Evolutionary conservation across 306 rosid genomes (phyloP).

Genomic region (Citrullus amarus): DNA sequence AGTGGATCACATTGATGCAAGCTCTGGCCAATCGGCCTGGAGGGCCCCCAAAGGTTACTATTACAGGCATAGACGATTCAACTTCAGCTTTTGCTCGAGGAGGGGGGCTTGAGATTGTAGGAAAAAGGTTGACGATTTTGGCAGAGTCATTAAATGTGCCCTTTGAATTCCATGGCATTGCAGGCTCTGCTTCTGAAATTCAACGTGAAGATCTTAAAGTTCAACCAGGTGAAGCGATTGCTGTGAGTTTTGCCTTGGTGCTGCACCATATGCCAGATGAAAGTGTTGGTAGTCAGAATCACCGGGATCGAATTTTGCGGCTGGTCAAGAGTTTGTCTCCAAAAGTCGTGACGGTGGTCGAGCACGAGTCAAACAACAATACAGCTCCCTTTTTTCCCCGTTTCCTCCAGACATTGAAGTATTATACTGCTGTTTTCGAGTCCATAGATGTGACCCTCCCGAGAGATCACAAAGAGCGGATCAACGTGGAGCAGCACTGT

Average conservation of each 20-base stretch:
- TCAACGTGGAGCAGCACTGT: constrained; percentile 79
- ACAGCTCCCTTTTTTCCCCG: constrained; percentile 57
- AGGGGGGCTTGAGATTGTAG: constrained; percentile 64
- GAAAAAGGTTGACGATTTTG: constrained; percentile 39
- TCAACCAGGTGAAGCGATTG: constrained; percentile 55
- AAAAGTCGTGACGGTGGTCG: constrained; percentile 80
- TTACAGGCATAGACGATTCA: constrained; percentile 66
- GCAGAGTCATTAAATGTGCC: constrained; percentile 56
- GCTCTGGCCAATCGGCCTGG: constrained; percentile 63
- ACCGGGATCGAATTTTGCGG: constrained; percentile 52
- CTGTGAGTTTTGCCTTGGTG: constrained; percentile 63
- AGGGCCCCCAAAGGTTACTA: constrained; percentile 69
- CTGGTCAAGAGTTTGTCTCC: constrained; percentile 58
- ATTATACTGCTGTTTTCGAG: constrained; percentile 53
- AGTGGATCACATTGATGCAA: constrained; percentile 67
- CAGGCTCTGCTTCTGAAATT: constrained; percentile 32
- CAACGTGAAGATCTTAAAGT: constrained; percentile 43
- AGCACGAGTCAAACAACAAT: constrained; percentile 62
- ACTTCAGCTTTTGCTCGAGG: constrained; percentile 66
- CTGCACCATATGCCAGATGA: constrained; percentile 86
- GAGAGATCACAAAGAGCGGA: constrained; percentile 60
- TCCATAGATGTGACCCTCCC: constrained; percentile 60
- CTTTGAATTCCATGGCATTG: constrained; percentile 53
- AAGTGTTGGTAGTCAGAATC: constrained; percentile 43
- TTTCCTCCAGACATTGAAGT: constrained; percentile 54